Base-by-base conservation (phyloP, 139 green algal genomes). In the Astrephomene gubernaculifera region DNA sequence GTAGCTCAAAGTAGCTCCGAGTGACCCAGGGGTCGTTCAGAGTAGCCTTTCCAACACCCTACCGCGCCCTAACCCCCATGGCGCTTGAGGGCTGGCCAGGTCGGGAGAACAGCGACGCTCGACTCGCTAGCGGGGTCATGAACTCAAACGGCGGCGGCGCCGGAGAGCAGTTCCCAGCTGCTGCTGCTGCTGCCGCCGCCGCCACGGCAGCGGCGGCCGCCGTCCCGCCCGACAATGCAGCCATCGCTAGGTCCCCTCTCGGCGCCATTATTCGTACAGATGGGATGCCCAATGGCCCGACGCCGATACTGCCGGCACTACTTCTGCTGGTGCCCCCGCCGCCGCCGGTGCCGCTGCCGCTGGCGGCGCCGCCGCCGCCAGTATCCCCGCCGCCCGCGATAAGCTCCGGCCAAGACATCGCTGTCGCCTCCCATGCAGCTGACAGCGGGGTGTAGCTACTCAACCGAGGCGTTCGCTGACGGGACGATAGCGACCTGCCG, bases 21-120 rank as follows among this genome's bases (percentile, higher is more conserved):
- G n/a, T n/a, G n/a, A n/a, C n/a, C n/a, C n/a, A n/a, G n/a, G n/a
- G n/a, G n/a, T n/a, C n/a, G n/a, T n/a, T n/a, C n/a, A n/a, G n/a
- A n/a, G n/a, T n/a, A n/a, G n/a, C n/a, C n/a, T n/a, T n/a, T n/a
- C n/a, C n/a, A n/a, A n/a, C n/a, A n/a, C n/a, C n/a, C n/a, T 39
- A 75, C 68, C 68, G 68, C 68, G 68, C 68, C 21, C 68, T n/a
- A 38, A 75, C 68, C 17, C 38, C 68, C 38, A n/a, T 44, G 65
- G 68, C 8, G 5, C 41, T 7, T n/a, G 61, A 39, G 12, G 5
- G 70, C 31, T 78, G 70, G n/a, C 70, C 70, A 4, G 70, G 70
- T 43, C 70, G 43, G 10, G 70, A 24, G 14, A 78, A 44, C 70
- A 78, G 31, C 10, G 70, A 63, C 43, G 45, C 45, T 5, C 70